Percentiles rank a stretch among this genome's conserved stretches.
phyloP scores from a whole-genome alignment of 371 early-diverging fungal genomes.

The Rhizopus delemar region DNA sequence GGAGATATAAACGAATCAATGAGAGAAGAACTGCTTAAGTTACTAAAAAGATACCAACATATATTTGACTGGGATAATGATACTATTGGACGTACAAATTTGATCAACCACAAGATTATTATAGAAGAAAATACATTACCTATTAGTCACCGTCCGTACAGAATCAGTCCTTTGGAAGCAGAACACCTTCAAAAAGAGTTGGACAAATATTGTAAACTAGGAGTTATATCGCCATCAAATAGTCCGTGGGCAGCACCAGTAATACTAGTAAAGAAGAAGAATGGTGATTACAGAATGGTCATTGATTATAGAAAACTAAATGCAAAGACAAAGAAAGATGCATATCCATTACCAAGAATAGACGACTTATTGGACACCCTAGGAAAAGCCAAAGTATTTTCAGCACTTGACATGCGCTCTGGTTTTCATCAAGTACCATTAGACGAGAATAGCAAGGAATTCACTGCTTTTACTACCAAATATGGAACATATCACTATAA shows the following conservation, averaged over 20 bases:
- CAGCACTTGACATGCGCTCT: slow-evolving; percentile 7
- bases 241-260: slow-evolving; percentile 34
- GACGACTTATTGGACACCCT: slow-evolving; percentile 35
- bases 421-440: slow-evolving; percentile 9
- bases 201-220: slow-evolving; percentile 9
- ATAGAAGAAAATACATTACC: not conserved
- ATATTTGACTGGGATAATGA: slow-evolving; percentile 11
- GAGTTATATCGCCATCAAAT: slow-evolving; percentile 14
- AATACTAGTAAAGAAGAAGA: slow-evolving; percentile 51
- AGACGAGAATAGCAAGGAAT: not conserved
- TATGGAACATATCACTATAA: slow-evolving; percentile 7
- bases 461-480: slow-evolving; percentile 12
- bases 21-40: no score
- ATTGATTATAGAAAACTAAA: slow-evolving; percentile 52
- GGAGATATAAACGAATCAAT: no score
- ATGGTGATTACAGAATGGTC: slow-evolving; percentile 40
- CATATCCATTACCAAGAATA: slow-evolving; percentile 39
- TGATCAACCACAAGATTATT: slow-evolving; percentile 11
- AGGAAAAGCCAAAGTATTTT: slow-evolving; percentile 26
- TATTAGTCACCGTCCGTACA: not conserved
- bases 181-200: slow-evolving; percentile 7
- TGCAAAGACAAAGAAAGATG: slow-evolving; percentile 28
- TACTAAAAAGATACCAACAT: not conserved
- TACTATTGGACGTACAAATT: not conserved
- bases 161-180: not conserved